phyloP scores from a whole-genome alignment of 2,329 filamentous ascomycete genomes.

The Zelopaecilomyces penicillatus region DNA sequence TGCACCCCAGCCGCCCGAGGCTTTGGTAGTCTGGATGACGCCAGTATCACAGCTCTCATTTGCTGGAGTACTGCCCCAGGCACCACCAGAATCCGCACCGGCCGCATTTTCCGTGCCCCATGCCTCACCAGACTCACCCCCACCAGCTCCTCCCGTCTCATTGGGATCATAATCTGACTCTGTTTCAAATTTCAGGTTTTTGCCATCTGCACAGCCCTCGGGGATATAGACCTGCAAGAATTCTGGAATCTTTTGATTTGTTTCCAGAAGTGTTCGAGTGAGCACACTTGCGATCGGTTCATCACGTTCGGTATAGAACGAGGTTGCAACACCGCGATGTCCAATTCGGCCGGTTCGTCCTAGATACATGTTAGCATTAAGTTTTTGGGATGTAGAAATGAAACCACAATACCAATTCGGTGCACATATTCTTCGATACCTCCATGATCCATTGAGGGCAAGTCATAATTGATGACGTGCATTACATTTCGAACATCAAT shows the following conservation, averaged over 20 bases:
- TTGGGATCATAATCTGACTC: constrained; percentile 44
- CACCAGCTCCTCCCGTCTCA: constrained; percentile 20
- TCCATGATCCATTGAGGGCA: constrained; percentile 66
- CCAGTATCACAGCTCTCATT: too few relatives aligned
- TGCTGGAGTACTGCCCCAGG: neutral
- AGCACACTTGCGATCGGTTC: constrained; percentile 64
- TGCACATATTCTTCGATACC: constrained; percentile 92
- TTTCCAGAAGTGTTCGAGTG: constrained; percentile 75
- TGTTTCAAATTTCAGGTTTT: constrained; percentile 46
- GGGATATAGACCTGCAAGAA: constrained; percentile 64
- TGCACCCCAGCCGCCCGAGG: too few relatives aligned
- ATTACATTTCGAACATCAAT: constrained; percentile 80
- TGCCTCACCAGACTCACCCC: constrained; percentile 11
- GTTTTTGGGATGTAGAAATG: neutral
- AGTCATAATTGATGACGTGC: constrained; percentile 90
- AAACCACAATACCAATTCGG: constrained; percentile 64
- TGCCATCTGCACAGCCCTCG: constrained; percentile 35
- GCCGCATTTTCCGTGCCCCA: neutral
- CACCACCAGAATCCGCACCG: constrained; percentile 11
- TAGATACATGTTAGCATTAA: constrained; percentile 22
- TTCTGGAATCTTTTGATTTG: constrained; percentile 68
- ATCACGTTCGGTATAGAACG: constrained; percentile 77
- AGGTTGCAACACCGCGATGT: constrained; percentile 75
- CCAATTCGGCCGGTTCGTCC: constrained; percentile 92
- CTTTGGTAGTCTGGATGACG: too few relatives aligned